phyloP scores from a whole-genome alignment of 495 filamentous ascomycete species.

The Penicillium taxi region DNA sequence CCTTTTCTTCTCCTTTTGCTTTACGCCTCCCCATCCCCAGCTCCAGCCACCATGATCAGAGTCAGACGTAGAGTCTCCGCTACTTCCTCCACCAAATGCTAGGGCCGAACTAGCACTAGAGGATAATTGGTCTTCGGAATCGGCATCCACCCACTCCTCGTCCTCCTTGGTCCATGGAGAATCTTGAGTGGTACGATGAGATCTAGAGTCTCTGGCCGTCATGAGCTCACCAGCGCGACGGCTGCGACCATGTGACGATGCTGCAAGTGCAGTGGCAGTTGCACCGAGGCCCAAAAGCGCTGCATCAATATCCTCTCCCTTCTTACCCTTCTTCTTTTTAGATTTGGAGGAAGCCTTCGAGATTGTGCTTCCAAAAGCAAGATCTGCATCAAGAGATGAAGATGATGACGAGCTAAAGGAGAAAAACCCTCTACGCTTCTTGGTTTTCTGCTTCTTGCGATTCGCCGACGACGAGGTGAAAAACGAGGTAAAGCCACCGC shows the following conservation, averaged over 20 bases:
- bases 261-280: slow-evolving; percentile 48
- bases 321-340: slow-evolving; percentile 35
- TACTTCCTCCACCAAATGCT: slow-evolving; percentile 48
- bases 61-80: slow-evolving; percentile 46
- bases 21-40: slow-evolving; percentile 52
- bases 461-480: slow-evolving; percentile 45
- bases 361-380: slow-evolving; percentile 41
- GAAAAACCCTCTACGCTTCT: slow-evolving; percentile 48
- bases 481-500: slow-evolving; percentile 34
- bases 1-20: slow-evolving; percentile 33
- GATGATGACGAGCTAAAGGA: slow-evolving; percentile 52
- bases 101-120: slow-evolving; percentile 47
- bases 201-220: slow-evolving; percentile 32
- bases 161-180: slow-evolving; percentile 37
- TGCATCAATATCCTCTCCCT: slow-evolving; percentile 43
- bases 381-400: slow-evolving; percentile 49
- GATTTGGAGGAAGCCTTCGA: slow-evolving; percentile 28
- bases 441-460: slow-evolving; percentile 32
- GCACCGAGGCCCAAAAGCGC: slow-evolving; percentile 49
- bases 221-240: slow-evolving; percentile 35
- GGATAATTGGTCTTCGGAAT: slow-evolving; percentile 42
- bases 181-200: slow-evolving; percentile 21
- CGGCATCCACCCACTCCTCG: slow-evolving; percentile 56
- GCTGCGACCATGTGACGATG: slow-evolving; percentile 23
- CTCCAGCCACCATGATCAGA: slow-evolving; percentile 44